Conservation (phyloP, 805 yeast species). For the Isabelozyma rhagii region DNA sequence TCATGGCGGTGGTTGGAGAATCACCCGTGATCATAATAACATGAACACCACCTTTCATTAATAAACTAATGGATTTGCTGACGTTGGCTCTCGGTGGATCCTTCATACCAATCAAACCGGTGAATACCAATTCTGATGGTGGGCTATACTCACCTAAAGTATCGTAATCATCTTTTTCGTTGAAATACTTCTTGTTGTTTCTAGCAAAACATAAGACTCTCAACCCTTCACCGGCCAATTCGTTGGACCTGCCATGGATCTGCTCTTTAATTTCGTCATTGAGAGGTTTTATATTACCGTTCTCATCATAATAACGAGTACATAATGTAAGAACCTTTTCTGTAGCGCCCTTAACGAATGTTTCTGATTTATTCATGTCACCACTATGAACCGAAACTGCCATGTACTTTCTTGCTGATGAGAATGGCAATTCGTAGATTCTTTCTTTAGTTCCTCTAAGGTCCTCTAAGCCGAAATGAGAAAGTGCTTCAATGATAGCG, state of each 20-base stretch:
- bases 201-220: constrained; percentile 82
- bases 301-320: constrained; percentile 53
- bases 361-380: constrained; percentile 50
- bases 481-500: constrained; percentile 75
- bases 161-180: constrained; percentile 19
- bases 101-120: constrained; percentile 92
- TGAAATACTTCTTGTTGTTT: constrained; percentile 30
- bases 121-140: constrained; percentile 64
- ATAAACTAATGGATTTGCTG: constrained; percentile 63
- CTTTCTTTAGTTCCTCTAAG: constrained; percentile 58
- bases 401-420: constrained; percentile 83
- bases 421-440: constrained; percentile 76
- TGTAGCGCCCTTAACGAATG: constrained; percentile 86
- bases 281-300: constrained; percentile 59
- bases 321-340: constrained; percentile 69
- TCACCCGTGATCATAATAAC: constrained; percentile 99
- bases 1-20: constrained; percentile 78
- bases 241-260: constrained; percentile 57
- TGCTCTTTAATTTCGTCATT: constrained; percentile 45
- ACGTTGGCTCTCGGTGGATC: constrained; percentile 97
- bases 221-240: constrained; percentile 77
- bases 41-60: constrained; percentile 91
- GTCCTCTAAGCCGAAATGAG: constrained; percentile 71
- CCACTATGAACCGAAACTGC: constrained; percentile 71
- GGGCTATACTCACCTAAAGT: constrained; percentile 20